Evolutionary conservation across 306 rosid species (phyloP).

Genomic region (Phaseolus lunatus): DNA sequence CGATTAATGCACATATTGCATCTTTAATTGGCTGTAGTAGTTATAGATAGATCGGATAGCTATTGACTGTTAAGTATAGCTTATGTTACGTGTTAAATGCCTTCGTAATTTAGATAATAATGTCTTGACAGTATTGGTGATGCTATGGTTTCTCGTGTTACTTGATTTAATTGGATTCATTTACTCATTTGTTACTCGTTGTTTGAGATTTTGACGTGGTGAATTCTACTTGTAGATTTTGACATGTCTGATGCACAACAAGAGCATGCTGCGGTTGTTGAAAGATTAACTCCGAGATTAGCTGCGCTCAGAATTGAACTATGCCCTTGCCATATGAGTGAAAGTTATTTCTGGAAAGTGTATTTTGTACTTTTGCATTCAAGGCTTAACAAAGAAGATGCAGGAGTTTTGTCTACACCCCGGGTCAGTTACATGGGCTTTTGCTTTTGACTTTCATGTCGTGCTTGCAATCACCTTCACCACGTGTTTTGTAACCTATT

Average conservation of each 20-base stretch:
- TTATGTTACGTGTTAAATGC: neutral
- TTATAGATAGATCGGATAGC: neutral
- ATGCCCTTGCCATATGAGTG: conserved; percentile 95
- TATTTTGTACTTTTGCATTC: conserved; percentile 96
- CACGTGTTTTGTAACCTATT: neutral
- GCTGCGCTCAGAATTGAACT: conserved; percentile 95
- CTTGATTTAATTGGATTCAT: conserved; percentile 4
- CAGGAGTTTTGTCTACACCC: conserved; percentile 76
- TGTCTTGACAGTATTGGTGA: neutral
- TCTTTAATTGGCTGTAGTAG: conserved; percentile 6
- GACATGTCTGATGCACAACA: conserved; percentile 80
- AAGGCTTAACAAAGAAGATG: conserved; percentile 82
- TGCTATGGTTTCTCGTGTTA: neutral
- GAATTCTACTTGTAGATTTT: conserved; percentile 68
- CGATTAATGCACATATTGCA: neutral
- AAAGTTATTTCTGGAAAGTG: conserved; percentile 96
- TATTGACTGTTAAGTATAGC: neutral
- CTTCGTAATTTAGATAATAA: neutral
- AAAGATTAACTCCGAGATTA: conserved; percentile 83
- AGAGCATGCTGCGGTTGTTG: conserved; percentile 74
- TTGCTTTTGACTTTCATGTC: conserved; percentile 8
- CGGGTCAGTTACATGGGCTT: conserved; percentile 62
- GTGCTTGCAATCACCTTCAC: conserved; percentile 12
- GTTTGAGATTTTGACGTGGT: conserved; percentile 19
- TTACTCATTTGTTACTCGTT: neutral